Conservation (phyloP, 2,329 filamentous ascomycete species). For the Colletotrichum theobromicola region DNA sequence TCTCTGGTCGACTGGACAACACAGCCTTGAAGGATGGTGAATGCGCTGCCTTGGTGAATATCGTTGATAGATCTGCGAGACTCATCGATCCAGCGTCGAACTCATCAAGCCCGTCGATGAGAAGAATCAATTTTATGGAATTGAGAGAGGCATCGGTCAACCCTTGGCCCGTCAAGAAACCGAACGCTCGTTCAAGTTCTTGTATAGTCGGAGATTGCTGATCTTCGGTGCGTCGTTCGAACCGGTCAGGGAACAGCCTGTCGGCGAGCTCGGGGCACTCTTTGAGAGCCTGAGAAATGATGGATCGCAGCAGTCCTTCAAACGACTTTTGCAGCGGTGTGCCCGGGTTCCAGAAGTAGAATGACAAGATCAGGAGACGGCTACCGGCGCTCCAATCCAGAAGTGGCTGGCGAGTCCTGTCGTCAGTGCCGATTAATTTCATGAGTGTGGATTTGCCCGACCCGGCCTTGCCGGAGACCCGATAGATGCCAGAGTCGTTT, state of each 20-base stretch:
- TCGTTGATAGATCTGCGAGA: too few species aligned
- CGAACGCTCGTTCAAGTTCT: too few species aligned
- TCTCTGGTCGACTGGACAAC: not conserved
- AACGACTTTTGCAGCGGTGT: rapidly evolving
- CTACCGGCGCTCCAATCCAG: too few species aligned
- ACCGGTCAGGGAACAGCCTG: rapidly evolving
- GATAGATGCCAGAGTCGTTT: rapidly evolving
- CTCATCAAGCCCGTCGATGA: not conserved
- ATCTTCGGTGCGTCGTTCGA: too few species aligned
- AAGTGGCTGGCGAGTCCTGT: too few species aligned
- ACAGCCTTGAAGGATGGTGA: not conserved
- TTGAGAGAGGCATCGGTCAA: too few species aligned
- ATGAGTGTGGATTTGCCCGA: not conserved
- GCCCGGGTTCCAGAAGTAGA: not conserved
- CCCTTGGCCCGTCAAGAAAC: too few species aligned
- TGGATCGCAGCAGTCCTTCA: rapidly evolving
- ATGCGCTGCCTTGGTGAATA: too few species aligned
- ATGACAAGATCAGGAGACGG: not conserved
- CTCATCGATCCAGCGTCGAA: not conserved
- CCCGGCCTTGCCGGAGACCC: not conserved
- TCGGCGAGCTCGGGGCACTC: not conserved
- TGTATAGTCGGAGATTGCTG: too few species aligned
- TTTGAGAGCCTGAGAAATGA: not conserved
- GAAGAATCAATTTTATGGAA: too few species aligned
- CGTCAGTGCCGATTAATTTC: not conserved